Evolutionary conservation across 768 basidiomycete species (phyloP), one percentile per base, ranked within the genome.

Genomic region (Ramaria rubella): DNA sequence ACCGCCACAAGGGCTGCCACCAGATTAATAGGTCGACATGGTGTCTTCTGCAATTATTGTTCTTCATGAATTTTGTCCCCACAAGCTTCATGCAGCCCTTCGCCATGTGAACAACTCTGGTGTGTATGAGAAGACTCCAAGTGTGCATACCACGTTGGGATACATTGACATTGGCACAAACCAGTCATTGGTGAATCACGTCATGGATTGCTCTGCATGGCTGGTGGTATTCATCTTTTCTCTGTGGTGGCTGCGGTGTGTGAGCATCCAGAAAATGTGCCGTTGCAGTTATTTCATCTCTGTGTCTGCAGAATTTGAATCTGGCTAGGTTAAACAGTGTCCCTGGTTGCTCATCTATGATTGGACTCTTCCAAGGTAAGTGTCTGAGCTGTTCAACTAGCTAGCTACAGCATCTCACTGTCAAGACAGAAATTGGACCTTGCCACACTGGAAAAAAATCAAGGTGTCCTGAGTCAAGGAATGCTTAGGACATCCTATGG

Each of bases 191-290:
- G 81, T 82, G 45, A 57, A 71, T 60, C 17, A 31, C 24, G 30
- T 23, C 19, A n/a, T 34, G 30, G 14, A 7, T 31, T 15, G 44
- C 38, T 24, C 19, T 21, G 5, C 44, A 7, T 17, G n/a, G n/a
- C n/a, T n/a, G n/a, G n/a, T n/a, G n/a, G 40, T 36, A 50, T 9
- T 17, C 7, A 19, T 5, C 26, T 42, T 40, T 14, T n/a, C n/a
- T 3, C 23, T 52, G n/a, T 52, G 83, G 83, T 86, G 81, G 82
- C 86, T 52, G 85, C 82, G 59, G 76, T 84, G 2, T 75, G 85
- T 14, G 68, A 78, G 29, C 69, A 73, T 2, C 81, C 83, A 0
- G 79, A 82, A 49, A 81, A 75, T 1, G 83, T 83, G 0, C 84
- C 84, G 0, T 81, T 87, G 43, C 31, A 44, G 19, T n/a, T 29